These are phyloP conservation scores for Gryganskiella cystojenkinii DNA, from an alignment of 192 early-diverging fungal species.

Conservation along the genomic window DNA sequence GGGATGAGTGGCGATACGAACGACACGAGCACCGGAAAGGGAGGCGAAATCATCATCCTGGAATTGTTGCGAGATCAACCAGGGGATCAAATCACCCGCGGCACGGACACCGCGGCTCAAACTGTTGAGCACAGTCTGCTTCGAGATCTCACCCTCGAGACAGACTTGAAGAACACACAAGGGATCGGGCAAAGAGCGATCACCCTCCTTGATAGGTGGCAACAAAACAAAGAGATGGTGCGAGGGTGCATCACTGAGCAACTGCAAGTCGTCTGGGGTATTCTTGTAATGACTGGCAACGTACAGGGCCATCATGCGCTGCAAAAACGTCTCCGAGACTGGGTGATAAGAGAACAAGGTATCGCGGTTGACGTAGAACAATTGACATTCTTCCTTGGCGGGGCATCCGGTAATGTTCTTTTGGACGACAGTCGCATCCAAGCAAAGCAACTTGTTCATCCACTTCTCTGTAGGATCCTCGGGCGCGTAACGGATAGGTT, in stretches of 20 bases:
- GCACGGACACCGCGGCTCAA: constrained; percentile 88
- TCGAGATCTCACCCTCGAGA: constrained; percentile 95
- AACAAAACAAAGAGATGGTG: constrained; percentile 98
- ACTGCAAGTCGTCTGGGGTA: constrained; percentile 96
- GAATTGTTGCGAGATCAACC: constrained; percentile 94
- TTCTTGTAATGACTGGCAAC: constrained; percentile 99
- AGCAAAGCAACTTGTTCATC: constrained; percentile 95
- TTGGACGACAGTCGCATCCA: constrained; percentile 83
- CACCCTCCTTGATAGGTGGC: constrained; percentile 83
- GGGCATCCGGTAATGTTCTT: constrained; percentile 88
- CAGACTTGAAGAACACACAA: constrained; percentile 90
- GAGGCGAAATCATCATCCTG: constrained; percentile 98
- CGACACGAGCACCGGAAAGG: constrained; percentile 94
- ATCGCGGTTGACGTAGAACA: constrained; percentile 97
- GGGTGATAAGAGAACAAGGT: constrained; percentile 99
- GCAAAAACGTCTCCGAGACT: constrained; percentile 95
- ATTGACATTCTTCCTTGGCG: constrained; percentile 92
- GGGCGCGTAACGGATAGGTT: constrained; percentile 92
- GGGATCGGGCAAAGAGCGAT: constrained; percentile 88
- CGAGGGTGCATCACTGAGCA: constrained; percentile 97
- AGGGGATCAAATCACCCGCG: constrained; percentile 96
- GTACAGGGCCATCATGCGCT: constrained; percentile 97
- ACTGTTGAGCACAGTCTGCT: constrained; percentile 82
- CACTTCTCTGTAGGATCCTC: constrained; percentile 93
- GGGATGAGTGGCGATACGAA: constrained; percentile 97